Evolutionary conservation across 1,284 basidiomycete genomes (phyloP), one percentile per base, ranked within the genome.

Genomic region (Anthracocystis panici-leucophaei): DNA sequence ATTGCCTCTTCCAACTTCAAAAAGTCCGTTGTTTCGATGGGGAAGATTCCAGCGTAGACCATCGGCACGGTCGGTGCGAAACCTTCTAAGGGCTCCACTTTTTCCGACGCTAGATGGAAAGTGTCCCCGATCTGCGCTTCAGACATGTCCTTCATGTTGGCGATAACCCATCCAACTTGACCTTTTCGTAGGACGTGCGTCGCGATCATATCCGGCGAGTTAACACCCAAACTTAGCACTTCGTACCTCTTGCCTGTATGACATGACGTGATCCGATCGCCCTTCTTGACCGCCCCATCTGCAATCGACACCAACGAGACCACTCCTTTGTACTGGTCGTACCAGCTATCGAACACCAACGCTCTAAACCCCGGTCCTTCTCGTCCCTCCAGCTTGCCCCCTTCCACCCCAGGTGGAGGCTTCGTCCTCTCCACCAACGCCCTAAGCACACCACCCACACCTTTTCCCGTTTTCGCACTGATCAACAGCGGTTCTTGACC

Each of bases 91-190:
- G 95, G 90, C 53, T 93, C 90, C 5, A 96, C 92, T 9, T 88
- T 87, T 61, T 90, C 89, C n/a, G 92, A 91, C 3, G 90, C 88
- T 29, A 89, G 90, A 85, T 95, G 90, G 62, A 99, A 89, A 0
- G 97, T 99, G 84, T 99, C 97, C 38, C 97, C 97, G 61, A 97
- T 91, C 82, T 92, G 91, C 25, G 95, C 95, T 88, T 99, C 96
- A n/a, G 91, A 91, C 16, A 93, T 93, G 81, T 98, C 92, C 86
- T 98, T 99, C 96, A 99, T 99, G 82, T 94, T 97, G 86, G 95
- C 97, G 2, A 82, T 78, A 48, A 83, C 67, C 82, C 81, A 82
- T 21, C 95, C 95, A 18, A 97, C 95, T 87, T 97, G 95, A 3
- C 95, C 95, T 52, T 93, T 91, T 54, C 89, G 88, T 57, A 98